phyloP scores from a whole-genome alignment of 75 land plant genomes.

The Larix kaempferi region DNA sequence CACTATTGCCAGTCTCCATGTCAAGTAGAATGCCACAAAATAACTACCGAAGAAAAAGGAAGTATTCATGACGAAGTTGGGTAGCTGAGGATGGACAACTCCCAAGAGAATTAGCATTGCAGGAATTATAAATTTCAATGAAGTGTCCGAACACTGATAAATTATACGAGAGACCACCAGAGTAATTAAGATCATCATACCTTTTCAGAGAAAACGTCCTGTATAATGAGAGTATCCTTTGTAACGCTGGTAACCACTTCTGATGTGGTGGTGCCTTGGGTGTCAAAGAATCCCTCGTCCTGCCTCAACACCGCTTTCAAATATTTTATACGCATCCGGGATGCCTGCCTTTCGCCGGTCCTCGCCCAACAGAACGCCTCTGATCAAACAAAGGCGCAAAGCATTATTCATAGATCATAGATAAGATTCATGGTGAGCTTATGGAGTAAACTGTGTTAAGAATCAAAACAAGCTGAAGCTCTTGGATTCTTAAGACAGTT shows the following conservation, averaged over 20 bases:
- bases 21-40: slow-evolving; percentile 20
- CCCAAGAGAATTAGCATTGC: too few relatives aligned
- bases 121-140: too few relatives aligned
- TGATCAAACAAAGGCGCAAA: slow-evolving; percentile 14
- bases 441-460: not conserved
- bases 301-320: slow-evolving; percentile 50
- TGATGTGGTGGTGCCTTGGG: slow-evolving; percentile 28
- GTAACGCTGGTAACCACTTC: slow-evolving; percentile 44
- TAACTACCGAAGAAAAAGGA: slow-evolving; percentile 22
- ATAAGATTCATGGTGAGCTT: not conserved
- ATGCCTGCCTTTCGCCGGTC: slow-evolving; percentile 57
- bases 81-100: slow-evolving; percentile 22
- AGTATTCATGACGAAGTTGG: slow-evolving; percentile 29
- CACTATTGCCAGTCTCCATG: slow-evolving; percentile 51
- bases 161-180: not conserved
- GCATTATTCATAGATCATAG: too few relatives aligned
- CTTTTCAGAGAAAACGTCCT: slow-evolving; percentile 62
- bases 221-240: slow-evolving; percentile 37
- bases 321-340: slow-evolving; percentile 44
- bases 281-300: slow-evolving; percentile 54
- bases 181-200: slow-evolving; percentile 10
- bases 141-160: not conserved
- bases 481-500: too few relatives aligned
- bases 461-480: not conserved
- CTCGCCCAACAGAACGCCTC: slow-evolving; percentile 67